A percentile compares a stretch with the other conserved stretches of the same genome.
Evolutionary conservation across 257 asterid genomes (phyloP).

Genomic region (Solanum tarapatanum): DNA sequence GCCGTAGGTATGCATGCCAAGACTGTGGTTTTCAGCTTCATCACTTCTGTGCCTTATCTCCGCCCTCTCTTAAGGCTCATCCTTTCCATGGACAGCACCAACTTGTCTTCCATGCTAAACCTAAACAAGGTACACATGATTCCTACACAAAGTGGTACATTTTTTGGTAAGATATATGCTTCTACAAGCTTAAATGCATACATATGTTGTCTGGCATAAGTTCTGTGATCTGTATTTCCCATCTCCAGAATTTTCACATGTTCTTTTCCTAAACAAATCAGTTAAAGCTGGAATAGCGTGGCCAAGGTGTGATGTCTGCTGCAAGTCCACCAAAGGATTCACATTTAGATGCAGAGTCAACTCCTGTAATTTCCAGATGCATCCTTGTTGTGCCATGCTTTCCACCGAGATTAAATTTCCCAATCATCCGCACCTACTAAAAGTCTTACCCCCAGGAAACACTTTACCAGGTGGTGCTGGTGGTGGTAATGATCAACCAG

Average conservation of each 20-base stretch:
- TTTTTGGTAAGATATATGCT: not conserved
- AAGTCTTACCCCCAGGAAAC: slow-evolving; percentile 25
- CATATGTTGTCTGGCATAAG: not conserved
- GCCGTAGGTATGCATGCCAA: slow-evolving; percentile 55
- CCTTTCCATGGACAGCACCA: slow-evolving; percentile 84
- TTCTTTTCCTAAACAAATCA: not conserved
- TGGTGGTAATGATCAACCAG: not conserved
- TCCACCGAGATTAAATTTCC: slow-evolving; percentile 29
- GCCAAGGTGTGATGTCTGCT: slow-evolving; percentile 67
- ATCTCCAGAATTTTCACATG: not conserved
- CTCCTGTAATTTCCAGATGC: slow-evolving; percentile 79
- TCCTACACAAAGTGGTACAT: not conserved
- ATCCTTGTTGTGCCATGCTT: slow-evolving; percentile 84
- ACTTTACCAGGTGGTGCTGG: not conserved
- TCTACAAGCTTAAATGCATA: not conserved
- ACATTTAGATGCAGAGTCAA: slow-evolving; percentile 52
- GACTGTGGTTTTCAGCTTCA: slow-evolving; percentile 77
- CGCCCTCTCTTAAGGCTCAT: slow-evolving; percentile 43
- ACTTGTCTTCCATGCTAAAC: slow-evolving; percentile 53
- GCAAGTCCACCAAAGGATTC: slow-evolving; percentile 59
- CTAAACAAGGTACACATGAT: slow-evolving; percentile 39
- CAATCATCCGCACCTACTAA: slow-evolving; percentile 41
- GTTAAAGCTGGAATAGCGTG: slow-evolving; percentile 44
- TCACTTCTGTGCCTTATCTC: slow-evolving; percentile 52
- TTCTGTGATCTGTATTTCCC: not conserved